These are phyloP conservation scores for Plasmodium reichenowi DNA, from an alignment of 169 alveolate species.

Conservation along the genomic window DNA sequence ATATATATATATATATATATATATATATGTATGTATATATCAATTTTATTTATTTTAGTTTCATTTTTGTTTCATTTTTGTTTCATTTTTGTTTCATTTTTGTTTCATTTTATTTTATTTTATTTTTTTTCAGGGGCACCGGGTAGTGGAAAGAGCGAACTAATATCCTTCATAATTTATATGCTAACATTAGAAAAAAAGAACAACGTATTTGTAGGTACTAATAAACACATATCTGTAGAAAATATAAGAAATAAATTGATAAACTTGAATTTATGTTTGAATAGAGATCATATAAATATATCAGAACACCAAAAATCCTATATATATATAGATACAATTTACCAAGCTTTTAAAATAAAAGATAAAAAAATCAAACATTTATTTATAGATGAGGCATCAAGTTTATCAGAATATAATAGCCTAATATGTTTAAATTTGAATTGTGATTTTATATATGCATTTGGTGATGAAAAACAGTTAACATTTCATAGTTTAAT, in stretches of 20 bases:
- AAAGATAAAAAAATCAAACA: slow-evolving; percentile 64
- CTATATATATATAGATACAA: slow-evolving; percentile 62
- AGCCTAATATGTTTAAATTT: slow-evolving; percentile 53
- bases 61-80: neutral
- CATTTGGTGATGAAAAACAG: slow-evolving; percentile 73
- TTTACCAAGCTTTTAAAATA: slow-evolving; percentile 72
- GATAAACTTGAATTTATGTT: slow-evolving; percentile 32
- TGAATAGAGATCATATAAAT: slow-evolving; percentile 30
- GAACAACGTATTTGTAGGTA: slow-evolving; percentile 53
- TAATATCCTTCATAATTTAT: slow-evolving; percentile 46
- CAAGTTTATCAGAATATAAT: slow-evolving; percentile 60
- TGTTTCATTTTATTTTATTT: neutral
- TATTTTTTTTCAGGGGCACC: slow-evolving; percentile 38
- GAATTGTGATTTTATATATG: slow-evolving; percentile 42
- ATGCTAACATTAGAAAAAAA: slow-evolving; percentile 36
- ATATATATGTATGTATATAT: neutral
- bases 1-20: neutral
- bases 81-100: neutral
- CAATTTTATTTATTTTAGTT: neutral
- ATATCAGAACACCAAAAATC: slow-evolving; percentile 31
- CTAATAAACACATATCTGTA: slow-evolving; percentile 67
- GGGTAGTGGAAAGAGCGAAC: slow-evolving; percentile 70
- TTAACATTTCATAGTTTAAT: slow-evolving; percentile 64
- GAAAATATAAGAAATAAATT: slow-evolving; percentile 33
- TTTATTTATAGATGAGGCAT: slow-evolving; percentile 73